Conservation (phyloP, 768 basidiomycete species). For the Mycena olivaceomarginata region DNA sequence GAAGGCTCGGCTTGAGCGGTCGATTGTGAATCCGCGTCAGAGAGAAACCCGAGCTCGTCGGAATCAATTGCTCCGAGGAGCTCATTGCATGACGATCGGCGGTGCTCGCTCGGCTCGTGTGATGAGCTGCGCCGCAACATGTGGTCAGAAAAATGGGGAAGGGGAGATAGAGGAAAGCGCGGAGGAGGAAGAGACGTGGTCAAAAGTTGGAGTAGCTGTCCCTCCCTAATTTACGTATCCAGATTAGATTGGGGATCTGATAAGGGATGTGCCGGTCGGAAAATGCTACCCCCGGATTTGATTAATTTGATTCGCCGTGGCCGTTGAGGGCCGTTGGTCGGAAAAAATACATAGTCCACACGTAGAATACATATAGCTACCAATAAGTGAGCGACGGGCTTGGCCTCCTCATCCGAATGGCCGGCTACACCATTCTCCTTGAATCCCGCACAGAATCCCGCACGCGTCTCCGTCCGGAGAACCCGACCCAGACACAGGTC, state of each 20-base stretch:
- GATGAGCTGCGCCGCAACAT: conserved; percentile 35
- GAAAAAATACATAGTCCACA: too few relatives aligned
- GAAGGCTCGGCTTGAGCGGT: conserved; percentile 26
- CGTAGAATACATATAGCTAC: neutral
- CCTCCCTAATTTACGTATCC: neutral
- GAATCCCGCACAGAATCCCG: conserved; percentile 66
- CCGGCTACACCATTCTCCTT: conserved; percentile 59
- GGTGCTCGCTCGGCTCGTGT: conserved; percentile 44
- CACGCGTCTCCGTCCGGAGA: conserved; percentile 27
- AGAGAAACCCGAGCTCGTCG: conserved; percentile 33
- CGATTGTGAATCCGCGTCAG: conserved; percentile 31
- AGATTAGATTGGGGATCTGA: conserved; percentile 6
- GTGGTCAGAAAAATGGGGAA: neutral
- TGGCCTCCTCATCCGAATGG: too few relatives aligned
- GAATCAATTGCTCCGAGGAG: conserved; percentile 45
- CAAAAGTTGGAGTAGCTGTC: conserved; percentile 8
- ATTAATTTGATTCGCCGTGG: too few relatives aligned
- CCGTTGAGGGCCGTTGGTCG: too few relatives aligned
- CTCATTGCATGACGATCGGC: conserved; percentile 54
- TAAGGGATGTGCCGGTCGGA: neutral
- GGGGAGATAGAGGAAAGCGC: too few relatives aligned
- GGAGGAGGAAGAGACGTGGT: neutral
- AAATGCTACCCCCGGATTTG: too few relatives aligned
- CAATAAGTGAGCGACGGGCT: neutral
- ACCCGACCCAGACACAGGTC: conserved; percentile 66